These are phyloP conservation scores for Basipetospora chlamydospora DNA, from an alignment of 2,329 filamentous ascomycete genomes.

Conservation along the genomic window DNA sequence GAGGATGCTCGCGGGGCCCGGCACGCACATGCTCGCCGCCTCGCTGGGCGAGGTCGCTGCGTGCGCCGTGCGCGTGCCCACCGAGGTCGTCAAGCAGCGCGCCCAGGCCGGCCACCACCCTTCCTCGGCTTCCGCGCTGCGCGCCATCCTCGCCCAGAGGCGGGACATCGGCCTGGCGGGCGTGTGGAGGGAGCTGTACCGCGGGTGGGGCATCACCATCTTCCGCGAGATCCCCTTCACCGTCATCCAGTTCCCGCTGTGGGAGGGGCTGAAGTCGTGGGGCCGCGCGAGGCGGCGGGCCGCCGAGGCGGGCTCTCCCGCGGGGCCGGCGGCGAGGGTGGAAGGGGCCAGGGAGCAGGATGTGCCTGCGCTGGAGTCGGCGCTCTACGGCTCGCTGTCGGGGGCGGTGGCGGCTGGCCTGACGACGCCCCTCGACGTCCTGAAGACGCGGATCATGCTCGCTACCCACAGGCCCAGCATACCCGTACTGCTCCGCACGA, in stretches of 20 bases:
- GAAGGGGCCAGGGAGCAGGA: slow-evolving; percentile 16
- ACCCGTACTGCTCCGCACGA: slow-evolving; percentile 43
- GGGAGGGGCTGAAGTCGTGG: slow-evolving; percentile 81
- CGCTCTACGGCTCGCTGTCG: slow-evolving; percentile 67
- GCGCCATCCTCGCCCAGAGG: slow-evolving; percentile 48
- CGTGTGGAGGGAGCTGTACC: slow-evolving; percentile 74
- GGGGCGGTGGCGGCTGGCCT: slow-evolving; percentile 75
- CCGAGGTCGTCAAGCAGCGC: slow-evolving; percentile 92
- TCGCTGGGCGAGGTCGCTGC: slow-evolving; percentile 80
- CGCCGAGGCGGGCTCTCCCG: slow-evolving; percentile 4
- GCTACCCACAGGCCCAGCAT: slow-evolving; percentile 46
- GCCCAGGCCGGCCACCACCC: slow-evolving; percentile 79
- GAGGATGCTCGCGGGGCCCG: slow-evolving; percentile 14
- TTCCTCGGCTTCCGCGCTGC: slow-evolving; percentile 50
- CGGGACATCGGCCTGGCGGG: slow-evolving; percentile 28
- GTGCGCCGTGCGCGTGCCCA: slow-evolving; percentile 83
- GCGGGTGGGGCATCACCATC: slow-evolving; percentile 84
- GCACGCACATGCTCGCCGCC: slow-evolving; percentile 72
- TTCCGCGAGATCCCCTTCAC: slow-evolving; percentile 96
- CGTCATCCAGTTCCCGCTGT: slow-evolving; percentile 90
- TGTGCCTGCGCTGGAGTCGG: slow-evolving; percentile 64
- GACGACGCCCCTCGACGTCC: slow-evolving; percentile 87
- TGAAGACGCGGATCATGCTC: slow-evolving; percentile 96
- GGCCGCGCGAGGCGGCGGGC: slow-evolving; percentile 28
- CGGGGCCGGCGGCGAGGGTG: slow-evolving; percentile 2